Base-by-base conservation (phyloP, 2,329 filamentous ascomycete genomes). In the Salinomyces thailandicus region DNA sequence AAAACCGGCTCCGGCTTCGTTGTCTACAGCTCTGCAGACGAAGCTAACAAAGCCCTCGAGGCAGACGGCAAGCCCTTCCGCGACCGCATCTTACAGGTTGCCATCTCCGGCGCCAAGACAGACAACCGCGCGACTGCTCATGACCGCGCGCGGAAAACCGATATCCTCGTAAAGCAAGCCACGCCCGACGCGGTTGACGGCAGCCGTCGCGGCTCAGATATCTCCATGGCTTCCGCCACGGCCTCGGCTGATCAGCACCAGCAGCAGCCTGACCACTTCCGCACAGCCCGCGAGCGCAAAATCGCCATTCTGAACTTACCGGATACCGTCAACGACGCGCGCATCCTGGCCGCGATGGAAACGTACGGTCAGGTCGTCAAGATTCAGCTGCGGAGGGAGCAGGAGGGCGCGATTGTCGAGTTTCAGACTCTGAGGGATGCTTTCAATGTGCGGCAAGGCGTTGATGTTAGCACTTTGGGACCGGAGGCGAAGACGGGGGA, bases 251-350 rank as follows among this genome's bases (percentile, higher is more conserved):
- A 31, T 22, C 48, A 51, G 5, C n/a, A n/a, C n/a, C n/a, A n/a
- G n/a, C 9, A 26, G 22, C 22, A 26, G 22, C 22, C 9, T 8
- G 44, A 52, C 11, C 48, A 46, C 16, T 47, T 44, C 27, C 48
- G 41, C 22, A 53, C 51, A 1, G 55, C 57, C 15, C 49, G 47
- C 27, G 74, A 78, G 33, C 78, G 85, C 35, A 91, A 84, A 1
- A 71, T 96, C 33, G 81, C 80, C 7, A 66, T 98, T 18, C 75
- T 95, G 62, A 81, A 87, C 44, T 67, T 98, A 1, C 85, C 91
- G 0, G 91, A 96, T 53, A 96, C 87, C 0, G 76, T 96, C 51
- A 95, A 93, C 46, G 85, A 93, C 52, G 77, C 82, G 1, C 84
- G 87, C 18, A 75, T 98, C 37, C 75, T 75, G 30, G 71, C 77